Base-by-base conservation (phyloP, 768 basidiomycete species). In the Psilocybe cyanescens region DNA sequence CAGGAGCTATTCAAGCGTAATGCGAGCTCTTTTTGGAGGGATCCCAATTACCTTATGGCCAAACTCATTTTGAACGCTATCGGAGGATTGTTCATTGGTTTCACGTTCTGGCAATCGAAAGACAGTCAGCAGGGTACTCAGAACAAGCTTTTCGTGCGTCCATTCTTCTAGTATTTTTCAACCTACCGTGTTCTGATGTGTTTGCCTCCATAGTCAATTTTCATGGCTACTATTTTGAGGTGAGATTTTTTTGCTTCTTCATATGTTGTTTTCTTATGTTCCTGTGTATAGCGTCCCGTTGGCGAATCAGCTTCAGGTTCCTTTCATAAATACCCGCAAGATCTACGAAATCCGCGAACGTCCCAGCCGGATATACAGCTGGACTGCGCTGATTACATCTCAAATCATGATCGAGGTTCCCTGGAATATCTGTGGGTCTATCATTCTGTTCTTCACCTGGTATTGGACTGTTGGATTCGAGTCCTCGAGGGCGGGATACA, bases 291-390 rank as follows among this genome's bases (percentile, higher is more conserved):
- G 77, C 66, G 82, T 83, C 0, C 83, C 86, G 0, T 74, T 89
- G 19, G 79, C 85, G 8, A 85, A 87, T 66, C 88, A 90, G 67
- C 78, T 90, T 0, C 87, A 88, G 68, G 81, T 85, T 16, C 78
- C 82, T 39, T 90, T 84, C 75, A 78, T 90, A 60, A 72, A 76
- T 33, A 80, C 84, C 55, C 85, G 89, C n/a, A 75, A 70, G 1
- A 75, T 90, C 30, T 90, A 89, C 64, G 86, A 88, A 67, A 82
- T 87, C 39, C 82, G 89, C n/a, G 89, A 91, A 70, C 81, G 85
- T 2, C 79, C 88, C 0, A 86, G 85, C 58, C 76, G 83, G 44
- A 88, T 86, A 76, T 90, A 90, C 71, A 81, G 79, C 59, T 90
- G 88, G 88, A 78, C 81, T 0, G 84, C 86, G 0, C 75, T 88